These are phyloP conservation scores for Phytophthora pluvialis DNA, from an alignment of 352 stramenopile species.

Conservation along the genomic window DNA sequence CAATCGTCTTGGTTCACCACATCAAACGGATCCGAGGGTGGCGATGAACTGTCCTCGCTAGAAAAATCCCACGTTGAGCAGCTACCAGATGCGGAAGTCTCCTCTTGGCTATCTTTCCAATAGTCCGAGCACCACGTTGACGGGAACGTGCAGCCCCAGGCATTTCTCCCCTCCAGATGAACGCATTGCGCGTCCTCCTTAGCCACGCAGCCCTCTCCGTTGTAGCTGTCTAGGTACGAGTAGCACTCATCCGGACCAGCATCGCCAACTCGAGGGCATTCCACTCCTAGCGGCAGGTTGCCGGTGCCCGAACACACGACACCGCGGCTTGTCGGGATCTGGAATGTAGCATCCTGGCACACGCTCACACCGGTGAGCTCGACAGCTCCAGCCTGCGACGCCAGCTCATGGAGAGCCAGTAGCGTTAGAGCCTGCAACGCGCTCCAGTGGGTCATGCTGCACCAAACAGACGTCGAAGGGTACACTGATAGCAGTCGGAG, in stretches of 20 bases:
- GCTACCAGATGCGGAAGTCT: not conserved
- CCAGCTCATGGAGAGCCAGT: slow-evolving; percentile 7
- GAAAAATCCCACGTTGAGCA: slow-evolving; percentile 42
- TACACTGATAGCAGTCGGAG: slow-evolving; percentile 13
- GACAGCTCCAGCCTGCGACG: not conserved
- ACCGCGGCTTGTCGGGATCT: slow-evolving; percentile 32
- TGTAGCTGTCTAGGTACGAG: slow-evolving; percentile 40
- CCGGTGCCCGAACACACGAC: slow-evolving; percentile 41
- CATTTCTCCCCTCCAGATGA: slow-evolving; percentile 26
- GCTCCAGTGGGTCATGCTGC: slow-evolving; percentile 16
- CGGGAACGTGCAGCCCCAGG: slow-evolving; percentile 54
- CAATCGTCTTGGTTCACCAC: slow-evolving; percentile 8
- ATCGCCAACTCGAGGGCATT: slow-evolving; percentile 42
- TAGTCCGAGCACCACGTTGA: slow-evolving; percentile 31
- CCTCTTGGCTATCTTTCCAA: slow-evolving; percentile 1
- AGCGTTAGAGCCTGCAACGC: slow-evolving; percentile 9
- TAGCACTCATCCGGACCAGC: slow-evolving; percentile 40
- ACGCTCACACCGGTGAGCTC: slow-evolving; percentile 33
- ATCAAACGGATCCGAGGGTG: slow-evolving; percentile 18
- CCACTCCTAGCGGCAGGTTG: slow-evolving; percentile 23
- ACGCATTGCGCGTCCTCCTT: slow-evolving; percentile 49
- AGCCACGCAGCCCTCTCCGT: slow-evolving; percentile 32
- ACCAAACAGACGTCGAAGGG: slow-evolving; percentile 9
- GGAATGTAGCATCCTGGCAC: slow-evolving; percentile 54
- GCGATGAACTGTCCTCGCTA: slow-evolving; percentile 14